These are phyloP conservation scores for Diaporthe citriasiana DNA, from an alignment of 2,329 filamentous ascomycete genomes.

Conservation along the genomic window DNA sequence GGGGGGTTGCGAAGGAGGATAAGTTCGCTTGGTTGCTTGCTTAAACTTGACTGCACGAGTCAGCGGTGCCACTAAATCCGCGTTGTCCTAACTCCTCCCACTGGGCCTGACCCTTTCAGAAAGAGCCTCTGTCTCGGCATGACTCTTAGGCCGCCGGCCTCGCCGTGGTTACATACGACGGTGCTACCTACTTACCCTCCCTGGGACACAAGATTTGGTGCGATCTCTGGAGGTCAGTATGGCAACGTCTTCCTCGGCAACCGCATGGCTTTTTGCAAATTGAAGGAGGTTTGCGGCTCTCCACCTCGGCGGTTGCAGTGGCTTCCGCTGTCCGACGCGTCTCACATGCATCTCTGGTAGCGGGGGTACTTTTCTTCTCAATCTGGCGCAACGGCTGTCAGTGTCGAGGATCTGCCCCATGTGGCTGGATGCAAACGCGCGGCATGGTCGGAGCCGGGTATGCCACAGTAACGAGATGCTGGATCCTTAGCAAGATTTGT, in stretches of 20 bases:
- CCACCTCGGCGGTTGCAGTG: slow-evolving; percentile 19
- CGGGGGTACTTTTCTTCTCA: slow-evolving; percentile 8
- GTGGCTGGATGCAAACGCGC: slow-evolving; percentile 7
- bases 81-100: neutral
- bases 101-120: slow-evolving; percentile 15
- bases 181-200: slow-evolving; percentile 14
- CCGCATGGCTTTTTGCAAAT: slow-evolving; percentile 22
- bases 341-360: slow-evolving; percentile 29
- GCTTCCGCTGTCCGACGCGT: slow-evolving; percentile 1
- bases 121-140: slow-evolving; percentile 33
- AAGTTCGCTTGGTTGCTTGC: slow-evolving; percentile 15
- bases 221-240: neutral
- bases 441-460: neutral
- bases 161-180: slow-evolving; percentile 28
- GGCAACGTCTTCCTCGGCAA: slow-evolving; percentile 17
- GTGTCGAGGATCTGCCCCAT: slow-evolving; percentile 8
- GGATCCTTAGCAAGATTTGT: slow-evolving; percentile 17
- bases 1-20: neutral
- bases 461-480: neutral
- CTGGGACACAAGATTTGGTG: slow-evolving; percentile 3
- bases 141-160: slow-evolving; percentile 34
- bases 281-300: slow-evolving; percentile 34
- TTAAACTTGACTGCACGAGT: slow-evolving; percentile 27
- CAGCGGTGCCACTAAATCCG: slow-evolving; percentile 19
- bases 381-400: slow-evolving; percentile 1